Evolutionary conservation across 345 rosid species (phyloP).

Genomic region (Gossypium bickii): DNA sequence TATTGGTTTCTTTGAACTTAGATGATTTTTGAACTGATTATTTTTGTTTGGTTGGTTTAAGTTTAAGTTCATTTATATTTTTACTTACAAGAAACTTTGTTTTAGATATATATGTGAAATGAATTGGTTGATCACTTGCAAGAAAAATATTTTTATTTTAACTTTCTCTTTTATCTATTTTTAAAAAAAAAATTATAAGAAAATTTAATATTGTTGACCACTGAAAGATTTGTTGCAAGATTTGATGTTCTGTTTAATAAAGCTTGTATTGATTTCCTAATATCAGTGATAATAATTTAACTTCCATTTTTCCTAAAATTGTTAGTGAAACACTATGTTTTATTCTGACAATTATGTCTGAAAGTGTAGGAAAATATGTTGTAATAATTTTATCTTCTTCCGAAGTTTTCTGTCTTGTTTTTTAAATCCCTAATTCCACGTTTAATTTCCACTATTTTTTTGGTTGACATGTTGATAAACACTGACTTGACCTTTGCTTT

Average conservation of each 20-base stretch:
- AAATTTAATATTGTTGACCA: not conserved
- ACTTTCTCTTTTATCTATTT: constrained; percentile 16
- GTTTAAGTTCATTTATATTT: too few relatives aligned
- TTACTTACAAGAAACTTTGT: too few relatives aligned
- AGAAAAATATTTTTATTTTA: constrained; percentile 25
- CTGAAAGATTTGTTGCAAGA: not conserved
- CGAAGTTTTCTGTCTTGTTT: too few relatives aligned
- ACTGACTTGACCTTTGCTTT: not conserved
- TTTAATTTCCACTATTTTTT: not conserved
- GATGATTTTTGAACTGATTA: too few relatives aligned
- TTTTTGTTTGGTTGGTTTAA: too few relatives aligned
- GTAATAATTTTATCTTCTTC: not conserved
- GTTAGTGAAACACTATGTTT: not conserved
- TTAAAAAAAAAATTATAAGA: not conserved
- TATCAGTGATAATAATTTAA: too few relatives aligned
- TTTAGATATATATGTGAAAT: not conserved
- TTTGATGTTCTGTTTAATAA: not conserved
- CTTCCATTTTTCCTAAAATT: too few relatives aligned
- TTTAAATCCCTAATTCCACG: too few relatives aligned
- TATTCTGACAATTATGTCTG: not conserved
- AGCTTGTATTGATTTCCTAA: too few relatives aligned
- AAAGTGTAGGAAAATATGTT: not conserved
- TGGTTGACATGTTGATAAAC: not conserved
- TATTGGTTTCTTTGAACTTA: too few relatives aligned
- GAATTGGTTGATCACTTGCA: constrained; percentile 28